These are phyloP conservation scores for Globisporangium abappressorium DNA, from an alignment of 352 stramenopile genomes.

Conservation along the genomic window DNA sequence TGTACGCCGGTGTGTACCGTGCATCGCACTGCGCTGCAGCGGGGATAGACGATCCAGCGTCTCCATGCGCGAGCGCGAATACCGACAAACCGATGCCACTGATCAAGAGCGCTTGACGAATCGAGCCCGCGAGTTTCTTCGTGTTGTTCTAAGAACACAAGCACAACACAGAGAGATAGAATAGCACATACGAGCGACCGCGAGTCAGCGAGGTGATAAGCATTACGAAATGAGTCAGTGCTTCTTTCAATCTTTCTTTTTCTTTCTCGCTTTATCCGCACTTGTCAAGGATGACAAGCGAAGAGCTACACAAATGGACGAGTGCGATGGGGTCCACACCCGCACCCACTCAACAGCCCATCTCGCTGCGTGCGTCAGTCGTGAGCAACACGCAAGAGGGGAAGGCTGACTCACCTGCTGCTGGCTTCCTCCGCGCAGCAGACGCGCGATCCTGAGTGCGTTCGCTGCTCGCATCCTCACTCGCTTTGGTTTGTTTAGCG, in stretches of 20 bases:
- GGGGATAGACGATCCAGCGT: slow-evolving; percentile 18
- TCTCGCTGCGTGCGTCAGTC: not conserved
- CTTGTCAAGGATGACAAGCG: not conserved
- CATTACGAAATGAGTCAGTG: not conserved
- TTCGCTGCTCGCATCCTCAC: slow-evolving; percentile 29
- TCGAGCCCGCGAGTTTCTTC: slow-evolving; percentile 10
- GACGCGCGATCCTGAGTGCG: slow-evolving; percentile 25
- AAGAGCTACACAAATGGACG: not conserved
- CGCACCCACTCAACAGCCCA: not conserved
- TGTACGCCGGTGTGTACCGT: slow-evolving; percentile 36
- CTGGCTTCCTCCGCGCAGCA: slow-evolving; percentile 24
- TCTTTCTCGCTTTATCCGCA: not conserved
- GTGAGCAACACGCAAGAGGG: not conserved
- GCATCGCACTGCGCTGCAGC: slow-evolving; percentile 50
- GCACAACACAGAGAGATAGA: not conserved
- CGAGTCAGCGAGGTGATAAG: not conserved
- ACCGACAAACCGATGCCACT: slow-evolving; percentile 50
- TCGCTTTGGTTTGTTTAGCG: not conserved
- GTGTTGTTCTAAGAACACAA: not conserved
- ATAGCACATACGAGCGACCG: not conserved
- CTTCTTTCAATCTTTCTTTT: not conserved
- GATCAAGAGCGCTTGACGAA: slow-evolving; percentile 49
- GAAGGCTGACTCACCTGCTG: slow-evolving; percentile 23
- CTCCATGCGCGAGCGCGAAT: slow-evolving; percentile 34
- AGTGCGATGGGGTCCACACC: not conserved